Evolutionary conservation across 2,329 filamentous ascomycete genomes (phyloP), one percentile per base, ranked within the genome.

Genomic region (Nemania serpens): DNA sequence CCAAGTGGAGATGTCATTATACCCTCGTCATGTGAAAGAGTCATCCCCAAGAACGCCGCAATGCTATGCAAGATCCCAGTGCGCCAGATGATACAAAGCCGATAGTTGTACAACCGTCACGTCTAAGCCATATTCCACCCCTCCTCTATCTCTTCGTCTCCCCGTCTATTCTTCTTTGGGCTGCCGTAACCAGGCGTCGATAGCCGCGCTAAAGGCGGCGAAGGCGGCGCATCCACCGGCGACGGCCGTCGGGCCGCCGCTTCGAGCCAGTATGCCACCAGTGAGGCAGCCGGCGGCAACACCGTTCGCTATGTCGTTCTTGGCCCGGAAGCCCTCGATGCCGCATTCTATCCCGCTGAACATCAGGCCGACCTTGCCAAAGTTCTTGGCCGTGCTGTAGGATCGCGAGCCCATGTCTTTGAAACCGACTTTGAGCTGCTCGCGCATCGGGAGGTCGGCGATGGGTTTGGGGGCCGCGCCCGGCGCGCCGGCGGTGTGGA

Each of bases 261-360:
- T 91, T 64, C 90, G 87, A 49, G 92, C 94, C 65, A 99, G 77
- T 56, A 95, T 90, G 17, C 91, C 95, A 15, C 95, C 95, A 10
- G 95, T 97, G 56, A 97, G 80, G 74, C 94, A 98, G 0, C 95
- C 95, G 0, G 93, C 92, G 4, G 88, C 86, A 5, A 95, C 88
- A 56, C 92, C 92, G 79, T 99, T 99, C 65, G 81, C 86, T 33
- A 98, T 77, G 75, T 98, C 95, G 77, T 98, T 97, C 81, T 96
- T 97, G 20, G 93, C 95, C 33, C 95, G 85, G 70, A 91, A 84
- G 0, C 93, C 93, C 77, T 99, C 95, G 72, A 99, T 93, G 66
- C 91, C 93, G 80, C 95, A 99, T 79, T 99, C 95, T 55, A 95
- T 96, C 42, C 94, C 94, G 15, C 88, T 85, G 80, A 96, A 99